Conservation (phyloP, 2,329 filamentous ascomycete species). For the Lachnum nothofagi region DNA sequence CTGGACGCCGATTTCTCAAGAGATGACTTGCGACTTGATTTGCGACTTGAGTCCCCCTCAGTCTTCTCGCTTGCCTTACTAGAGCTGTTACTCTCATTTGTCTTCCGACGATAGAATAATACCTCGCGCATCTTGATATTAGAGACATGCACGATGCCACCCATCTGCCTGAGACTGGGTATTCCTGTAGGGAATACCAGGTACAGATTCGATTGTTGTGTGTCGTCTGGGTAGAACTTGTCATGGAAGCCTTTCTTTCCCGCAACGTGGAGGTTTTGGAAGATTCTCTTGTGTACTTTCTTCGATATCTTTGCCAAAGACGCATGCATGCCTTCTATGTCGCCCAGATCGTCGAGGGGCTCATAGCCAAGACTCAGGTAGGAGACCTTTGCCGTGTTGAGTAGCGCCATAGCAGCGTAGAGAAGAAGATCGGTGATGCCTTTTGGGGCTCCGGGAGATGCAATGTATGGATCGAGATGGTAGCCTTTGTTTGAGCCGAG, state of each 20-base stretch:
- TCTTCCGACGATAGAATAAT: background rate
- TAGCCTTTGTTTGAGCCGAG: constrained; percentile 36
- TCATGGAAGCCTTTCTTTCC: constrained; percentile 39
- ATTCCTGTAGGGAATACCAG: constrained; percentile 35
- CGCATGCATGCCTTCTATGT: constrained; percentile 32
- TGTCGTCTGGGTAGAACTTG: constrained; percentile 35
- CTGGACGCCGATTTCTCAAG: too few relatives aligned
- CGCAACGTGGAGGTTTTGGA: constrained; percentile 32
- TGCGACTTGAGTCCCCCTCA: too few relatives aligned
- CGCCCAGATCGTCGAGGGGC: constrained; percentile 31
- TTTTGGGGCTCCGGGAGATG: constrained; percentile 32
- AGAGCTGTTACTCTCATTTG: too few relatives aligned
- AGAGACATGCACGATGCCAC: constrained; percentile 36
- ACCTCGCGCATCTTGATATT: constrained; percentile 34
- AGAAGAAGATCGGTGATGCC: constrained; percentile 38
- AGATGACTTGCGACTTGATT: too few relatives aligned
- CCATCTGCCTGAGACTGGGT: constrained; percentile 30
- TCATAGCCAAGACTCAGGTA: constrained; percentile 39
- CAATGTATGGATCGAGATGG: constrained; percentile 39
- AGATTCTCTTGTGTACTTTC: constrained; percentile 31
- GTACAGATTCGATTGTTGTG: constrained; percentile 32
- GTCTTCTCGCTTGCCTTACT: too few relatives aligned
- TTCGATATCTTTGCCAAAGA: constrained; percentile 30
- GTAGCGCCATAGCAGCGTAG: constrained; percentile 36
- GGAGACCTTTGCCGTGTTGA: constrained; percentile 31